Conservation (phyloP, 2,329 filamentous ascomycete genomes). For the Meredithiella fracta region DNA sequence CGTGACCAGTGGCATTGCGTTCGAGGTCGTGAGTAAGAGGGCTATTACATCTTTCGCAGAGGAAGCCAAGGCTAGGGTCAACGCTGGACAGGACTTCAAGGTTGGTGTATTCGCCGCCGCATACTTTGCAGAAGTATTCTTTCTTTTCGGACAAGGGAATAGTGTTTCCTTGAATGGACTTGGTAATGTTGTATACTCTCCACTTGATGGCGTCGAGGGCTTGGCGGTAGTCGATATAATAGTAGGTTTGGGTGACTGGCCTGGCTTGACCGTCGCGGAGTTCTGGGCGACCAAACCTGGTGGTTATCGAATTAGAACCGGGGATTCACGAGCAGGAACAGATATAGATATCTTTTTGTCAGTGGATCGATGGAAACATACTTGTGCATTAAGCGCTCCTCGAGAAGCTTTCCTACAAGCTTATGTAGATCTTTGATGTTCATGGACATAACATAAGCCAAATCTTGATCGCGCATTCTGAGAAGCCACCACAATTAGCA, state of each 20-base stretch:
- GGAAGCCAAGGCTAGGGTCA: constrained; percentile 49
- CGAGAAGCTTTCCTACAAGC: constrained; percentile 66
- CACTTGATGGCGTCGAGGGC: constrained; percentile 95
- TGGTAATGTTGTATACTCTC: constrained; percentile 74
- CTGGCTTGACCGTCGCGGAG: constrained; percentile 65
- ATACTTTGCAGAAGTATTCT: constrained; percentile 72
- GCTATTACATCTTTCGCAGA: constrained; percentile 62
- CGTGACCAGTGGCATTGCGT: constrained; percentile 51
- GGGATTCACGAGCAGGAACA: no score
- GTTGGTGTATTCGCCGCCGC: constrained; percentile 72
- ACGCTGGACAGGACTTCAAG: constrained; percentile 74
- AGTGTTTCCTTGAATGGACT: constrained; percentile 70
- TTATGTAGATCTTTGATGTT: constrained; percentile 87
- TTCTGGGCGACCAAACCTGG: constrained; percentile 38
- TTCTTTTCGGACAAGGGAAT: constrained; percentile 73
- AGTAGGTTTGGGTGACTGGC: constrained; percentile 78
- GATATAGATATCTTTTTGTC: no score
- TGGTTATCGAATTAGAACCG: no score
- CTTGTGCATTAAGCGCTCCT: constrained; percentile 50
- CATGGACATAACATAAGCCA: constrained; percentile 73
- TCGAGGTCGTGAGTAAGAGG: constrained; percentile 49
- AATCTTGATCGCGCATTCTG: constrained; percentile 72
- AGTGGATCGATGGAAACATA: background rate
- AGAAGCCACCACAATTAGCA: no score
- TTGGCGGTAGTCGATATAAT: constrained; percentile 88